Base-by-base conservation (phyloP, 371 early-diverging fungal species). In the Choanephora cucurbitarum region DNA sequence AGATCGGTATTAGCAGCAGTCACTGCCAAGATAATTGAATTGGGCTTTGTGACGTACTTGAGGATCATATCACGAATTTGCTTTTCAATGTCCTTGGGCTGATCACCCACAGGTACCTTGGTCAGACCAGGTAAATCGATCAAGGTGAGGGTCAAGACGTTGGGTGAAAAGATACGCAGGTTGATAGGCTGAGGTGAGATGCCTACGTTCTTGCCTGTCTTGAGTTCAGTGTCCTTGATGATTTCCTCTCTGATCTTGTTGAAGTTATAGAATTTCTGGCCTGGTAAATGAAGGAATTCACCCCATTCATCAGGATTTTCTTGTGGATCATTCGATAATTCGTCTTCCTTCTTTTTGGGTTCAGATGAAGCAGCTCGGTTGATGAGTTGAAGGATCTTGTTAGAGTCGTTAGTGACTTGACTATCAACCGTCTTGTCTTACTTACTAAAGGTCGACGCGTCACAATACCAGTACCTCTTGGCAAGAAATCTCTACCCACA, bases 61-160 rank as follows among this genome's bases (percentile, higher is more conserved):
- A 94, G 54, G 52, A 98, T 87, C 96, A 99, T 98, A 19, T 98
- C 97, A 49, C 91, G 82, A 58, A 99, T 96, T 75, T 94, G 94
- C 60, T 89, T 89, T 71, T 99, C 99, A 68, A 99, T 99, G 69
- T 98, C 97, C 66, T 92, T 92, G 41, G 99, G 99, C 79, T 99
- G 99, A 67, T 96, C 97, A 23, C 97, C 97, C 21, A 97, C 94
- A 22, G 99, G 98, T 28, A 80, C 87, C 87, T 93, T 99, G 54
- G 96, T 98, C 70, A 97, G 73, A 42, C 99, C 99, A 22, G 99
- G 99, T 57, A 99, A 79, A 75, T 99, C 99, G 17, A 99, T 92
- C 62, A 99, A 80, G 1, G 99, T 99, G 44, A 99, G 80, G 0
- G 99, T 98, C 52, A 99, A 72, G 21, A 97, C 98, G 62, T 97